Conservation (phyloP, 1,139 yeast genomes). For the Geotrichum siamense region DNA sequence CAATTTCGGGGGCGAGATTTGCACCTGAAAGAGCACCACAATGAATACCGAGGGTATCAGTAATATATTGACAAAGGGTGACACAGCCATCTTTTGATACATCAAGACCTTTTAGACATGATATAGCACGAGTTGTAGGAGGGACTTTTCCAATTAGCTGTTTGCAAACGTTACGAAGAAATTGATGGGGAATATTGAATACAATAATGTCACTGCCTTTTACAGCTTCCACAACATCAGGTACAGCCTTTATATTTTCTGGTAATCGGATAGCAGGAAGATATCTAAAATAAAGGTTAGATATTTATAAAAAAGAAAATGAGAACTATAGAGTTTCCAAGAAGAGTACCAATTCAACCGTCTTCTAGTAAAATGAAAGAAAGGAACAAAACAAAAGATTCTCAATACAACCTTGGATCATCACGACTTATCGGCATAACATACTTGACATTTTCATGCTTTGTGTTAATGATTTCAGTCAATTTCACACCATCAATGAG, state of each 20-base stretch:
- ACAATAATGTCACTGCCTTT: conserved; percentile 72
- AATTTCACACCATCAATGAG: conserved; percentile 52
- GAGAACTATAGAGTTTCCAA: too few species aligned
- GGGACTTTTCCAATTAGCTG: conserved; percentile 70
- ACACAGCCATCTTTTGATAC: conserved; percentile 75
- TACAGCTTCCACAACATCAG: conserved; percentile 68
- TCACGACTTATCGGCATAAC: too few species aligned
- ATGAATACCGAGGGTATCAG: conserved; percentile 68
- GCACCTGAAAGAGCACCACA: conserved; percentile 97
- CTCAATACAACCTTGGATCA: neutral
- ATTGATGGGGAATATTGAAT: conserved; percentile 89
- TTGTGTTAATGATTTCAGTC: conserved; percentile 77
- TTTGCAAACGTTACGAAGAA: conserved; percentile 56
- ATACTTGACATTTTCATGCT: conserved; percentile 75
- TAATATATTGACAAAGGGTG: conserved; percentile 65
- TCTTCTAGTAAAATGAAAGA: too few species aligned
- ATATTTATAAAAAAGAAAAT: too few species aligned
- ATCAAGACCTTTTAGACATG: conserved; percentile 89
- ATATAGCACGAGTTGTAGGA: conserved; percentile 70
- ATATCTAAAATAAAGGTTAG: conserved; percentile 35
- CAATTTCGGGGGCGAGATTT: conserved; percentile 91
- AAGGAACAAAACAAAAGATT: conserved; percentile 25
- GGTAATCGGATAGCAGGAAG: conserved; percentile 79
- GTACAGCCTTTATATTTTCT: conserved; percentile 71
- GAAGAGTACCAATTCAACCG: too few species aligned